These are phyloP conservation scores for Penicillium italicum DNA, from an alignment of 2,329 filamentous ascomycete genomes.

Conservation along the genomic window DNA sequence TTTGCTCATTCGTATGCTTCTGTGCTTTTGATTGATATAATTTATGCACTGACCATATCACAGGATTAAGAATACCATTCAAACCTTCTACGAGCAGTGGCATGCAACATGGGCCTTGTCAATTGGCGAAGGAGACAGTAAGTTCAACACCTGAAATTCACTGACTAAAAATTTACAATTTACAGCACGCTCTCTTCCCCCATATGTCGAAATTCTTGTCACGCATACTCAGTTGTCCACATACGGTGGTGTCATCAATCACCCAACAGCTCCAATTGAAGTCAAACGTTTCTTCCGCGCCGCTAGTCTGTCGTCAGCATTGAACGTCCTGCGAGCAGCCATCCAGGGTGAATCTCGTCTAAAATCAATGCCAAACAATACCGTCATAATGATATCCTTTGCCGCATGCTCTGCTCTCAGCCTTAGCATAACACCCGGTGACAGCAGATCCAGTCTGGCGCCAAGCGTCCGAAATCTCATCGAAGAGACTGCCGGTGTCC, in stretches of 20 bases:
- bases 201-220: slow-evolving; percentile 71
- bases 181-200: slow-evolving; percentile 50
- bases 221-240: slow-evolving; percentile 71
- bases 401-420: slow-evolving; percentile 67
- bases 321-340: slow-evolving; percentile 71
- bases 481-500: slow-evolving; percentile 64
- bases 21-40: neutral
- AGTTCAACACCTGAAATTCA: slow-evolving; percentile 11
- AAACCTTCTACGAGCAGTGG: slow-evolving; percentile 64
- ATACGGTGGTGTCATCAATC: slow-evolving; percentile 71
- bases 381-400: slow-evolving; percentile 74
- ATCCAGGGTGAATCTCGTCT: slow-evolving; percentile 68
- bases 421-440: slow-evolving; percentile 57
- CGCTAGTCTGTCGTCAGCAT: slow-evolving; percentile 65
- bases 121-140: slow-evolving; percentile 54
- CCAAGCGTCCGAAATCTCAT: slow-evolving; percentile 63
- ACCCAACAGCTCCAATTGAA: slow-evolving; percentile 65
- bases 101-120: slow-evolving; percentile 59
- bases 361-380: slow-evolving; percentile 75
- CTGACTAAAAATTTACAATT: neutral
- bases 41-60: slow-evolving; percentile 5
- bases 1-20: slow-evolving; percentile 33
- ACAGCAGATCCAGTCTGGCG: slow-evolving; percentile 54
- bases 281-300: slow-evolving; percentile 71
- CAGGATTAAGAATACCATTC: slow-evolving; percentile 57